phyloP scores from a whole-genome alignment of 192 early-diverging fungal species.

The Diversispora epigaea region DNA sequence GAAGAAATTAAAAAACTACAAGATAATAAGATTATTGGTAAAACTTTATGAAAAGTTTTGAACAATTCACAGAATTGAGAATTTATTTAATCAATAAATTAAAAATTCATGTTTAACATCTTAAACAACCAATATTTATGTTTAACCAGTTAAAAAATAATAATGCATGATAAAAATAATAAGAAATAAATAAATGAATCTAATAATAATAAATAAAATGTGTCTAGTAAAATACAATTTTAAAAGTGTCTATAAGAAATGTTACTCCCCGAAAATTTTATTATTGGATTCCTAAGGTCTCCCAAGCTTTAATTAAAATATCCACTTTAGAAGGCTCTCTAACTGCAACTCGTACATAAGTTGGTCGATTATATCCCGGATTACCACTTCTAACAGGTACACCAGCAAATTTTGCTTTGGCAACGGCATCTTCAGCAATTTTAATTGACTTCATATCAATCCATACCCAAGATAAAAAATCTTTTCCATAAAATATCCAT shows the following conservation, averaged over 20 bases:
- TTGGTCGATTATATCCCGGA: slow-evolving; percentile 72
- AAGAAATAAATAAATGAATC: too few relatives aligned
- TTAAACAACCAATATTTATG: too few relatives aligned
- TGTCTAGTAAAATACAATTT: too few relatives aligned
- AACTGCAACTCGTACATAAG: slow-evolving; percentile 77
- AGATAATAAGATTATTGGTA: slow-evolving; percentile 35
- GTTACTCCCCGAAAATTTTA: too few relatives aligned
- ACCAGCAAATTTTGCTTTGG: slow-evolving; percentile 69
- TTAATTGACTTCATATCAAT: slow-evolving; percentile 63
- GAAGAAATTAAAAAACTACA: slow-evolving; percentile 38
- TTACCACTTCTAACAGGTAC: slow-evolving; percentile 81
- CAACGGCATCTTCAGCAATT: slow-evolving; percentile 64
- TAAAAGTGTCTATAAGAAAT: too few relatives aligned
- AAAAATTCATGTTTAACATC: too few relatives aligned
- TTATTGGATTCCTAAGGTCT: slow-evolving; percentile 35
- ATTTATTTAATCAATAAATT: too few relatives aligned
- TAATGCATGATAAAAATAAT: too few relatives aligned
- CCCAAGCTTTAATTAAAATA: slow-evolving; percentile 73
- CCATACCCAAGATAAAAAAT: slow-evolving; percentile 88
- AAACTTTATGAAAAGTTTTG: slow-evolving; percentile 14
- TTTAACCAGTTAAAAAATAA: too few relatives aligned
- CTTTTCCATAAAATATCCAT: slow-evolving; percentile 73
- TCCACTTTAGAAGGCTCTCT: slow-evolving; percentile 68
- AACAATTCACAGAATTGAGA: background rate
- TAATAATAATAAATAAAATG: too few relatives aligned